Evolutionary conservation across 23 red algal species (phyloP).

Genomic region (Gracilaria caudata): DNA sequence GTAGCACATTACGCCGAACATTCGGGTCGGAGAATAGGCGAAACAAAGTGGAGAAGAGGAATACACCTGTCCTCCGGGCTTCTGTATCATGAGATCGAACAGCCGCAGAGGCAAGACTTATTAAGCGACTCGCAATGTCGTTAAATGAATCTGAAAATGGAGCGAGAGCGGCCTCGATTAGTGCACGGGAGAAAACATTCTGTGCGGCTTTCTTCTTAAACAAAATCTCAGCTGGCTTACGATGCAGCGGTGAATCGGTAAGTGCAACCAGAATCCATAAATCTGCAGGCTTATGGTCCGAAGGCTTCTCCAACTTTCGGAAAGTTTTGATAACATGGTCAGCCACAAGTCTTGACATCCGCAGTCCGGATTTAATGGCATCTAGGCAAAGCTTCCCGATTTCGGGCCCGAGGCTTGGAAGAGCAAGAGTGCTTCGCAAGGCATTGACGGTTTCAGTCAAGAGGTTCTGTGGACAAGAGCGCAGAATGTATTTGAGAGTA

Average conservation of each 20-base stretch:
- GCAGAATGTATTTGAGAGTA: constrained; percentile 54
- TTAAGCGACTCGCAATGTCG: constrained; percentile 3
- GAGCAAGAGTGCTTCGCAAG: constrained; percentile 48
- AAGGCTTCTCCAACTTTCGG: constrained; percentile 24
- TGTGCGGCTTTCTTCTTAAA: constrained; percentile 59
- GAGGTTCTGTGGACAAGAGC: constrained; percentile 47
- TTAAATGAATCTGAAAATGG: constrained; percentile 60
- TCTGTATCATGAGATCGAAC: constrained; percentile 28
- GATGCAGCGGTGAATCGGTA: constrained; percentile 60
- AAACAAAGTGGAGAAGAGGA: constrained; percentile 48
- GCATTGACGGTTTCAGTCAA: constrained; percentile 44
- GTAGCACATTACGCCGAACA: constrained; percentile 50
- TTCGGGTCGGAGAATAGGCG: constrained; percentile 28
- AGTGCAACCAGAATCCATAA: constrained; percentile 67
- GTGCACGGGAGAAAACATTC: constrained; percentile 3
- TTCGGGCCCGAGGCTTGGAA: constrained; percentile 55
- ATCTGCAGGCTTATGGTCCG: constrained; percentile 62
- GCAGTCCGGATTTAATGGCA: constrained; percentile 47
- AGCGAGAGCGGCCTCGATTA: constrained; percentile 70
- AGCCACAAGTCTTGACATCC: constrained; percentile 59
- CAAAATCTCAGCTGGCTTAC: constrained; percentile 62
- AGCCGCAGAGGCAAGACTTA: constrained; percentile 29
- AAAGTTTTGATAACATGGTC: constrained; percentile 44
- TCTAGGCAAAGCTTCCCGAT: constrained; percentile 58
- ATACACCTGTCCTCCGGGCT: constrained; percentile 45